A percentile compares a stretch with the other conserved stretches of the same genome.
phyloP scores from a whole-genome alignment of 1,139 yeast genomes.

The Yamadazyma membranifaciens region DNA sequence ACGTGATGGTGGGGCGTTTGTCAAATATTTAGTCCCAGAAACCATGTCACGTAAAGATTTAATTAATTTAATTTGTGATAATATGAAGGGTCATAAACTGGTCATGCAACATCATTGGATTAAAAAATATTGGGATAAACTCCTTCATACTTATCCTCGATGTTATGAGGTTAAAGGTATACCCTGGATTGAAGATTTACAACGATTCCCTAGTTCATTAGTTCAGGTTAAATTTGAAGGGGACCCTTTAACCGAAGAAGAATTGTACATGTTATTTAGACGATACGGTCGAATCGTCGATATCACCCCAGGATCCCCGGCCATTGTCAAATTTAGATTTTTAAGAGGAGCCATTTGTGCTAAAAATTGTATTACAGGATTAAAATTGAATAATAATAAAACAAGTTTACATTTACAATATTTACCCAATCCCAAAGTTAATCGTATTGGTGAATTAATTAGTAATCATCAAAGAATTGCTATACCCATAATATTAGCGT shows the following conservation, averaged over 20 bases:
- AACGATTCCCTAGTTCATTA: constrained; percentile 65
- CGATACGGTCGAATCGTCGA: constrained; percentile 84
- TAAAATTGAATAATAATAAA: constrained; percentile 46
- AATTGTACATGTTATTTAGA: constrained; percentile 75
- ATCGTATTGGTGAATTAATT: constrained; percentile 53
- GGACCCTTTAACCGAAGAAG: constrained; percentile 73
- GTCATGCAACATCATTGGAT: constrained; percentile 27
- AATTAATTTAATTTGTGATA: constrained; percentile 48
- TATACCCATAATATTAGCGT: constrained; percentile 52
- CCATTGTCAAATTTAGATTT: constrained; percentile 51
- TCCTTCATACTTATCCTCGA: constrained; percentile 32
- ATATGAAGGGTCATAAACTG: constrained; percentile 35
- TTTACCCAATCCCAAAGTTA: constrained; percentile 52
- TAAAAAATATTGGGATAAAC: constrained; percentile 20
- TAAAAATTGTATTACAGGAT: constrained; percentile 86
- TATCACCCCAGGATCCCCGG: constrained; percentile 49
- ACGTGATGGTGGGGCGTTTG: constrained; percentile 94
- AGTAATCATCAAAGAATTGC: constrained; percentile 81
- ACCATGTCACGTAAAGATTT: constrained; percentile 48
- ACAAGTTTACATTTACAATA: constrained; percentile 75
- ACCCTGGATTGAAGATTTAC: constrained; percentile 95
- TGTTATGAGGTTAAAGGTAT: constrained; percentile 75
- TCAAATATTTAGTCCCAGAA: constrained; percentile 64
- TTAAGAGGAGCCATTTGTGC: constrained; percentile 79
- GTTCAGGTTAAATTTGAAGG: constrained; percentile 76